Evolutionary conservation across 768 basidiomycete genomes (phyloP), one percentile per base, ranked within the genome.

Genomic region (Rhodotorula babjevae): DNA sequence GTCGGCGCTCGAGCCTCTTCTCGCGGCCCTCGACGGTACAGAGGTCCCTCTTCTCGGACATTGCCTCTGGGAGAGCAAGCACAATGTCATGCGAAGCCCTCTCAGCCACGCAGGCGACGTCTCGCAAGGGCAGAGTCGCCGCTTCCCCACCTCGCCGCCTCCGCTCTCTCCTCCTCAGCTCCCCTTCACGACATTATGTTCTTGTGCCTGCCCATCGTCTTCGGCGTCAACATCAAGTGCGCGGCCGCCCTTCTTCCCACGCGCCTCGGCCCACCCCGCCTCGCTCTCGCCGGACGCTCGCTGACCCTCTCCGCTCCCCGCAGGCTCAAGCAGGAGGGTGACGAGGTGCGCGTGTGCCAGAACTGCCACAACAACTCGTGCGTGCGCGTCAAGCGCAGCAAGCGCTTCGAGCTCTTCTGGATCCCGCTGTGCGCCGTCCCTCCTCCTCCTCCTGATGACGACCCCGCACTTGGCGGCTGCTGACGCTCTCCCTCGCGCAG

Each of bases 341-440:
- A 47, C 7, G 21, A 4, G 23, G 21, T 8, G 2, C 44, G 44
- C 29, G 31, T 3, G 8, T 65, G 64, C 46, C 64, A 31, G 44
- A n/a, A 31, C 4, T 65, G 64, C 56, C 44, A 58, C 64, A 65
- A 65, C 56, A 11, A 49, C 29, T 23, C 31, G 19, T 33, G 57
- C 16, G 19, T 5, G 7, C 25, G 29, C 1, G 46, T 57, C 64
- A 57, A 58, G 64, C 55, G 56, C 9, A 4, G 56, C 21, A 57
- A 56, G 29, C 57, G 64, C 56, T 65, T 65, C 46, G 56, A 58
- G 55, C 46, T 65, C 55, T 65, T 47, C 64, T 65, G 64, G 64
- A 36, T 65, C 53, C 64, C 64, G 46, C 33, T 46, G n/a, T 16
- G 63, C 16, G 33, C 16, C 12, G 3, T 19, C 18, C 18, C 10